Conservation (phyloP, 2,329 filamentous ascomycete species). For the Paecilomyces sp. region DNA sequence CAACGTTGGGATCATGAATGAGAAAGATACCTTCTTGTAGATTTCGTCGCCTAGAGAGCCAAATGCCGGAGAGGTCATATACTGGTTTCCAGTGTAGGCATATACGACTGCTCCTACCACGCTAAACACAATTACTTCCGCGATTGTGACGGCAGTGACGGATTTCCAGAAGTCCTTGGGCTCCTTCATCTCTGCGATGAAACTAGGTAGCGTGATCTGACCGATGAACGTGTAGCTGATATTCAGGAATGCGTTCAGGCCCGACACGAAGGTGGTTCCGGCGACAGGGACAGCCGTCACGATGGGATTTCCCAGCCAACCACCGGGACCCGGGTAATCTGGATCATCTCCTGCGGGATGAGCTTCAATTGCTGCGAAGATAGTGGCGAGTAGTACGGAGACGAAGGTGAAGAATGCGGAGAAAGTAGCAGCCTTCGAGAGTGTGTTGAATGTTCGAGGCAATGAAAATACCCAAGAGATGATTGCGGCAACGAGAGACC, state of each 20-base stretch:
- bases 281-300: slow-evolving; percentile 61
- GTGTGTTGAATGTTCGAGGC: slow-evolving; percentile 73
- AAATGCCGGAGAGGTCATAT: slow-evolving; percentile 82
- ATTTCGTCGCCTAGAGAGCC: slow-evolving; percentile 66
- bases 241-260: slow-evolving; percentile 85
- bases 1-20: slow-evolving; percentile 91
- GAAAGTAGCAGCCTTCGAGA: slow-evolving; percentile 70
- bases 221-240: slow-evolving; percentile 96
- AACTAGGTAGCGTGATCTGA: slow-evolving; percentile 87
- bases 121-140: slow-evolving; percentile 79
- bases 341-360: slow-evolving; percentile 63
- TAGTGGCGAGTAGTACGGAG: slow-evolving; percentile 74
- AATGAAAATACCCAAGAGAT: slow-evolving; percentile 74
- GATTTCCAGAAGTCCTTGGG: slow-evolving; percentile 85
- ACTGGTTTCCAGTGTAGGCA: slow-evolving; percentile 81
- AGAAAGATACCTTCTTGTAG: slow-evolving; percentile 84
- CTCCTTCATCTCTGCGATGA: slow-evolving; percentile 88
- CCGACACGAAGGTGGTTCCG: slow-evolving; percentile 72
- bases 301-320: slow-evolving; percentile 51
- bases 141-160: slow-evolving; percentile 82
- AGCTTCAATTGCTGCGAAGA: slow-evolving; percentile 70
- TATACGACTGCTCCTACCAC: slow-evolving; percentile 76
- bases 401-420: slow-evolving; percentile 87
- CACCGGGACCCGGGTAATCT: slow-evolving; percentile 24
- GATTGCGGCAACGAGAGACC: slow-evolving; percentile 65